Percentiles rank a stretch among this genome's conserved stretches.
phyloP scores from a whole-genome alignment of 768 basidiomycete genomes.

The Podaxis rugospora region DNA sequence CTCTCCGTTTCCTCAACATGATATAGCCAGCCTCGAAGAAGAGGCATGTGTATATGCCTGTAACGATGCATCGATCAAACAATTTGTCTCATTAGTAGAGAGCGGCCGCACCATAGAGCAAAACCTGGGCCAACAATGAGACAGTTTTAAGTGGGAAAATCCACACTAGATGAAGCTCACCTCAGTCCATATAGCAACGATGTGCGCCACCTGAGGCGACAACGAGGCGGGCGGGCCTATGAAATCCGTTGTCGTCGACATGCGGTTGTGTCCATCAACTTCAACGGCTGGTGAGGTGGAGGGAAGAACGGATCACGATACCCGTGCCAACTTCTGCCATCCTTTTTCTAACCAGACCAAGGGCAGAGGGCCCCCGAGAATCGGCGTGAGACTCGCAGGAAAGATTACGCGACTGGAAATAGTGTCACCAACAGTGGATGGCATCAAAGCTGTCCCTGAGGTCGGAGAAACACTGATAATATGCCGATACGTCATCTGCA shows the following conservation, averaged over 20 bases:
- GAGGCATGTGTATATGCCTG: slow-evolving; percentile 18
- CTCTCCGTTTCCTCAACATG: slow-evolving; percentile 13
- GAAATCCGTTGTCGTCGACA: neutral
- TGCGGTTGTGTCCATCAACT: slow-evolving; percentile 7
- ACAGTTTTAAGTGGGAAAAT: neutral
- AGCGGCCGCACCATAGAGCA: slow-evolving; percentile 5
- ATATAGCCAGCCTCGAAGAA: slow-evolving; percentile 17
- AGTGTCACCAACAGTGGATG: neutral
- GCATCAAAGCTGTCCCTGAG: neutral
- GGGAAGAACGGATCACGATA: neutral
- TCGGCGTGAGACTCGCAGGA: neutral
- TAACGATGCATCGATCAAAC: neutral
- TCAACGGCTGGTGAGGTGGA: neutral
- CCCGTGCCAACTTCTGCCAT: neutral
- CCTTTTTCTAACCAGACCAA: slow-evolving; percentile 1
- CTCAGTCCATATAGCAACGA: slow-evolving; percentile 17
- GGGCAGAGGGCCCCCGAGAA: neutral
- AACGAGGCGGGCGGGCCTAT: slow-evolving; percentile 1
- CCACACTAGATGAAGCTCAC: neutral
- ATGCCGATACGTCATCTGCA: no score
- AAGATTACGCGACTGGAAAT: neutral
- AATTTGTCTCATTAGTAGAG: no score
- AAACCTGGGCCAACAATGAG: neutral
- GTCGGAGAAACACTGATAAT: neutral
- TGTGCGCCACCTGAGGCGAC: slow-evolving; percentile 8